A percentile compares a stretch with the other conserved stretches of the same genome.
Conservation (phyloP, 2,329 filamentous ascomycete species). For the Aspergillus ibericus region DNA sequence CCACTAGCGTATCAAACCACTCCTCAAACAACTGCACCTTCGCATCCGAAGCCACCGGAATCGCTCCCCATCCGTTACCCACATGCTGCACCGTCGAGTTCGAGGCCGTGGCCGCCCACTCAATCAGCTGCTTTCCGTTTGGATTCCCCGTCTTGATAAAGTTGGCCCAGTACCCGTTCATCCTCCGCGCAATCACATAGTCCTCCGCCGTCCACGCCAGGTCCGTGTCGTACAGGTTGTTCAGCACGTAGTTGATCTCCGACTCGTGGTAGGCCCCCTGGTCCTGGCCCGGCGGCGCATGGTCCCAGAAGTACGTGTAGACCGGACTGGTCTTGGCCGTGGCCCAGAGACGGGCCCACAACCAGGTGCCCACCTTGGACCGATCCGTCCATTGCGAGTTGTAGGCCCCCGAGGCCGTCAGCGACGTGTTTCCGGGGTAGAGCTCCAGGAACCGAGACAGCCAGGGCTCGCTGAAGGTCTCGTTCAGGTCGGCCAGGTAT, state of each 20-base stretch:
- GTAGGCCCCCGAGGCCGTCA: constrained; percentile 18
- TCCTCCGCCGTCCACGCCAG: constrained; percentile 22
- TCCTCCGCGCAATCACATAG: constrained; percentile 21
- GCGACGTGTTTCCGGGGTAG: constrained; percentile 7
- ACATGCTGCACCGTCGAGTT: constrained; percentile 2
- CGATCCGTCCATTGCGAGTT: constrained; percentile 26
- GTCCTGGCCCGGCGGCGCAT: constrained; percentile 26
- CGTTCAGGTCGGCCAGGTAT: constrained; percentile 19
- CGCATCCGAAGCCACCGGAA: background rate
- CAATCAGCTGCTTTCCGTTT: constrained; percentile 21
- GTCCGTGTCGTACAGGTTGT: constrained; percentile 29
- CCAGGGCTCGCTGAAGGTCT: background rate
- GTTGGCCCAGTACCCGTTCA: constrained; percentile 34
- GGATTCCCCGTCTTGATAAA: constrained; percentile 34
- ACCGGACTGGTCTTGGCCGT: constrained; percentile 17
- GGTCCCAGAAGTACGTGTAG: constrained; percentile 31
- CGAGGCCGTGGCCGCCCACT: background rate
- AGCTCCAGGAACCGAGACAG: background rate
- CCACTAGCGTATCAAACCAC: background rate
- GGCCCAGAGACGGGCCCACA: constrained; percentile 25
- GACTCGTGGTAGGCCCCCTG: constrained; percentile 29
- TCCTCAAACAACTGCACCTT: background rate
- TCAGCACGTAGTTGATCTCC: constrained; percentile 33
- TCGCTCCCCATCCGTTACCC: constrained; percentile 6
- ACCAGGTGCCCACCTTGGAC: constrained; percentile 27